Evolutionary conservation across 192 early-diverging fungal genomes (phyloP), one percentile per base, ranked within the genome.

Genomic region (Obelidium mucronatum): DNA sequence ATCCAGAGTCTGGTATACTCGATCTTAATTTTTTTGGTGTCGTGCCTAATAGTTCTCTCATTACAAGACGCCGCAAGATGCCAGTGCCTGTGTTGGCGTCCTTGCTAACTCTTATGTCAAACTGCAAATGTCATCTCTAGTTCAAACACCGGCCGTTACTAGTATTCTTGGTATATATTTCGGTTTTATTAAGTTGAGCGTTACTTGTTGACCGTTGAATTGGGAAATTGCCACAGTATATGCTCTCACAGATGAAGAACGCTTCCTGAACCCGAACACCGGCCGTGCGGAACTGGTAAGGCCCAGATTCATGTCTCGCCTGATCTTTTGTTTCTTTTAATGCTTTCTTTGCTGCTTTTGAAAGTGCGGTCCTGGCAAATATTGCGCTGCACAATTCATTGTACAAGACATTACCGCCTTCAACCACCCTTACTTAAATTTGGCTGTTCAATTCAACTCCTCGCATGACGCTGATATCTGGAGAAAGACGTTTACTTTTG

Each of bases 401-500:
- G 75, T 82, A 8, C 67, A 75, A 35, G 67, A 81, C 62, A 48
- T 11, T 15, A 67, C n/a, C 24, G 33, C 74, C 6, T 71, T 65
- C 35, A 55, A 36, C 2, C 74, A 80, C 31, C 34, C 42, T 8
- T 78, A 85, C 42, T 13, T 80, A 22, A 80, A 84, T 56, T 33
- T 33, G n/a, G 28, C 79, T 15, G 62, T 81, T 35, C 58, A 76
- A 31, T 52, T 75, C 52, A 53, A 75, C 39, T 17, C 4, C 24
- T 31, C 61, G 34, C 53, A 56, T 37, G 35, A 74, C 6, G 58
- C 42, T 0, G 28, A 56, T 8, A 35, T 74, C n/a, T 54, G 48
- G 53, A 44, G 55, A 40, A 44, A 88, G 26, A 80, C 77, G 30
- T 97, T 95, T 79, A 65, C 83, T 31, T 90, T 96, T 2, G 79